These are phyloP conservation scores for Picea mariana DNA, from an alignment of 83 land plant species.

Conservation along the genomic window DNA sequence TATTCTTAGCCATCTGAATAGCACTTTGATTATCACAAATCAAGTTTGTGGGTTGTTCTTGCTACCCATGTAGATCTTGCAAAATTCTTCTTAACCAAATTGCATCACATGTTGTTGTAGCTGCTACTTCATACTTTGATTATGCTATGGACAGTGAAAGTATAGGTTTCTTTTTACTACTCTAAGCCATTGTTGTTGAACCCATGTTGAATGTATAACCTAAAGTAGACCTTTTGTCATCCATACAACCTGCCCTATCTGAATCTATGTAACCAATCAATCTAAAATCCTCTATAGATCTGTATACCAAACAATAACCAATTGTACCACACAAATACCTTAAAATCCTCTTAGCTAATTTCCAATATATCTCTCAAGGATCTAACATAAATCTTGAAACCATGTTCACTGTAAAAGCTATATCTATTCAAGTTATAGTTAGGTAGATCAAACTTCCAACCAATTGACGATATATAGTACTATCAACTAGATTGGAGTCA, in stretches of 20 bases:
- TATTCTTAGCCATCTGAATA: too few species aligned
- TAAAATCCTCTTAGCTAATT: neutral
- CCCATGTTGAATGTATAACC: neutral
- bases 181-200: neutral
- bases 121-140: neutral
- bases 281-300: neutral
- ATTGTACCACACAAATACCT: neutral
- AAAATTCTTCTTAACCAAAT: neutral
- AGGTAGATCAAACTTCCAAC: conserved; percentile 1
- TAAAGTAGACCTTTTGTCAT: neutral
- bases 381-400: neutral
- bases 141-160: neutral
- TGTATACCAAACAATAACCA: neutral
- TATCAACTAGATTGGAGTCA: too few species aligned
- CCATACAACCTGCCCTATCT: neutral
- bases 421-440: neutral
- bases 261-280: neutral
- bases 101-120: neutral
- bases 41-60: neutral
- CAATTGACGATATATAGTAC: too few species aligned
- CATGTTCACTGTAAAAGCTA: neutral
- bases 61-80: neutral
- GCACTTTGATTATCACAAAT: neutral
- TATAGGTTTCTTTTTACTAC: neutral
- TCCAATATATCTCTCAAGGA: neutral